Conservation (phyloP, 2,329 filamentous ascomycete genomes). For the Colletotrichum musae region DNA sequence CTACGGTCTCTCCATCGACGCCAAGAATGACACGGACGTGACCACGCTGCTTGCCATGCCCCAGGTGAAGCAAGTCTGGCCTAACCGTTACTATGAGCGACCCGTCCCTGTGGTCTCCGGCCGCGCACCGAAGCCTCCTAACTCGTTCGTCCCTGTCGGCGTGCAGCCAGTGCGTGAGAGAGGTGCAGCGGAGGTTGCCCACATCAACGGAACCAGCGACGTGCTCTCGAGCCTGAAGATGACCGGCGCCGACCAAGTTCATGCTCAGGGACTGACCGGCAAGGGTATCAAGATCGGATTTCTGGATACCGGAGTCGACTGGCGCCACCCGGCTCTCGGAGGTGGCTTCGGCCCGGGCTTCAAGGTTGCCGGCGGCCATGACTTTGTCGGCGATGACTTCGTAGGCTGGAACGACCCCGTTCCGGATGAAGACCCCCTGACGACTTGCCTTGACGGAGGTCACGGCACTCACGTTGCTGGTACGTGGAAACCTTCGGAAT, state of each 20-base stretch:
- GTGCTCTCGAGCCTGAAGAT: slow-evolving; percentile 30
- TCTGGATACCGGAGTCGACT: slow-evolving; percentile 58
- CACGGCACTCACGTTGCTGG: slow-evolving; percentile 64
- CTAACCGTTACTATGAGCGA: slow-evolving; percentile 36
- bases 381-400: slow-evolving; percentile 49
- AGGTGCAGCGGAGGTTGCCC: slow-evolving; percentile 18
- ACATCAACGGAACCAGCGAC: slow-evolving; percentile 32
- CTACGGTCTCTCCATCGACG: slow-evolving; percentile 41
- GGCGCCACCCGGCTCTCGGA: slow-evolving; percentile 49
- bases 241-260: slow-evolving; percentile 56
- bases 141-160: slow-evolving; percentile 5
- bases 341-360: slow-evolving; percentile 35
- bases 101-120: slow-evolving; percentile 29
- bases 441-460: slow-evolving; percentile 44
- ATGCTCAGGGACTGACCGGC: slow-evolving; percentile 53
- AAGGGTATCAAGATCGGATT: slow-evolving; percentile 56
- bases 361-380: slow-evolving; percentile 44
- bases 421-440: slow-evolving; percentile 27
- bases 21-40: slow-evolving; percentile 28
- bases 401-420: slow-evolving; percentile 46
- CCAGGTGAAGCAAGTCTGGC: slow-evolving; percentile 41
- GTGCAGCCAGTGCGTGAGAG: slow-evolving; percentile 8
- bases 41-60: slow-evolving; percentile 28
- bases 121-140: slow-evolving; percentile 6
- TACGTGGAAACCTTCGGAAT: slow-evolving; percentile 37